phyloP scores from a whole-genome alignment of 148 eudicot genomes.

The Cornus florida region DNA sequence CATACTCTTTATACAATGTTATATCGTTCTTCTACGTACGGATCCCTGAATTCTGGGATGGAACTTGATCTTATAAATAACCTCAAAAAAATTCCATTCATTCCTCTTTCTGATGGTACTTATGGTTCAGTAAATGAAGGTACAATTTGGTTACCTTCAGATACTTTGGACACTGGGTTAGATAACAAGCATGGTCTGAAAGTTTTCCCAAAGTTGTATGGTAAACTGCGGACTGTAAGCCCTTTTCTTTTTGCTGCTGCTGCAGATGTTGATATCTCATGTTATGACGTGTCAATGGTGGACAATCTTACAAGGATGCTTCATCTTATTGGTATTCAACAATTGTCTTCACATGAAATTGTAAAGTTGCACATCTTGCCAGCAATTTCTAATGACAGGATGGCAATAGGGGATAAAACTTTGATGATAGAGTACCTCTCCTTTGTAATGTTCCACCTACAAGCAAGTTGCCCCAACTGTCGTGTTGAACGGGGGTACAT shows the following conservation, averaged over 20 bases:
- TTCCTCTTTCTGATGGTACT: conserved; percentile 85
- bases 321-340: conserved; percentile 72
- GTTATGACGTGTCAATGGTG: conserved; percentile 20
- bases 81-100: conserved; percentile 64
- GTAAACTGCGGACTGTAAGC: conserved; percentile 67
- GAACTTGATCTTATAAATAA: conserved; percentile 45
- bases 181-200: conserved; percentile 42
- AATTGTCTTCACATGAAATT: conserved; percentile 82
- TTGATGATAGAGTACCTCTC: conserved; percentile 68
- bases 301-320: conserved; percentile 63
- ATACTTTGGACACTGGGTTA: conserved; percentile 33
- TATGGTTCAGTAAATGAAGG: conserved; percentile 70
- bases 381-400: conserved; percentile 46
- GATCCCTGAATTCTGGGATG: conserved; percentile 23
- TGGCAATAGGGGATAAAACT: conserved; percentile 23
- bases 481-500: conserved; percentile 55
- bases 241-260: conserved; percentile 64
- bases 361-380: conserved; percentile 77
- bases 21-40: conserved; percentile 39
- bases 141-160: conserved; percentile 76
- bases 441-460: conserved; percentile 79
- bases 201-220: conserved; percentile 62
- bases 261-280: conserved; percentile 28
- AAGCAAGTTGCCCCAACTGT: conserved; percentile 73
- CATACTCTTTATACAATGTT: conserved; percentile 59